Evolutionary conservation across 2,329 filamentous ascomycete genomes (phyloP), one percentile per base, ranked within the genome.

Genomic region (Fusarium sp.): DNA sequence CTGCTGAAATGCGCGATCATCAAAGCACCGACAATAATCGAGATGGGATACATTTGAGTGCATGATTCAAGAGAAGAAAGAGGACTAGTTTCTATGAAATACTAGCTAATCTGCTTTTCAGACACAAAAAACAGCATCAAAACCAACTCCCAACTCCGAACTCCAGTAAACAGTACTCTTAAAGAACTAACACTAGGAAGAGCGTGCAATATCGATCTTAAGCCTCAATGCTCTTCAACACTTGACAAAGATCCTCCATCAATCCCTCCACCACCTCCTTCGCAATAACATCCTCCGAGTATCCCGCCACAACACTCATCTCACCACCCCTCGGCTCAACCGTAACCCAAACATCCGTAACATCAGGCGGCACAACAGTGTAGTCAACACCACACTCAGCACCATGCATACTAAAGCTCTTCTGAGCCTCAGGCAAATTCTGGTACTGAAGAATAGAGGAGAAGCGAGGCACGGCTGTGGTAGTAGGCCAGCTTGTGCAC

Each of bases 71-170:
- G 0, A 4, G 4, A 10, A 33, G 21, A 33, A 49, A 15, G 1
- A 12, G 9, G 10, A 1, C 10, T 2, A 12, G 1, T 39, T 52
- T 18, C 49, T 39, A 38, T 16, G 23, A 38, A 12, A 18, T 0
- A 3, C 5, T 5, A 2, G 4, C 7, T 9, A 38, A 21, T 27
- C 1, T 3, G 12, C 12, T 0, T 3, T 25, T 7, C 4, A 8
- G 37, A 35, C 12, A 18, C 15, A 46, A 37, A 19, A 48, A 45
- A 29, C 2, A 57, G 7, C 7, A n/a, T 5, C 15, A 27, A 44
- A 1, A 2, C 11, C 12, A 35, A 57, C 54, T 15, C 52, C 38
- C 7, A 10, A 33, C 52, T 14, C 52, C 52, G 12, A 33, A 33
- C 52, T 56, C 27, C 27, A 23, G 8, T 4, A 21, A 8, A 4